Percentiles rank a stretch among this genome's conserved stretches.
Evolutionary conservation across 2,329 filamentous ascomycete species (phyloP).

Genomic region (Colletotrichum limetticola): DNA sequence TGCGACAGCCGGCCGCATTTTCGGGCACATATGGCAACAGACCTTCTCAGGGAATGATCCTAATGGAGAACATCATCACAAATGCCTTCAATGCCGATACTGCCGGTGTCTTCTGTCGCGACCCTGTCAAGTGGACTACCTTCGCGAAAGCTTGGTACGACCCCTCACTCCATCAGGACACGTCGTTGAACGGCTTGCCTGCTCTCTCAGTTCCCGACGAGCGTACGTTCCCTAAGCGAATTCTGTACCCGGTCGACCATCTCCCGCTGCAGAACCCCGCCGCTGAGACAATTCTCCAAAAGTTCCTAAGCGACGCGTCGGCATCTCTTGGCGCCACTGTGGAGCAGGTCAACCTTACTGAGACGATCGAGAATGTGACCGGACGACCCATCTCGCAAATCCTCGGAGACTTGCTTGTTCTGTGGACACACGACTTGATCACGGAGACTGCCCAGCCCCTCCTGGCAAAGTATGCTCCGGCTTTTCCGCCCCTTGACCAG

Average conservation of each 20-base stretch:
- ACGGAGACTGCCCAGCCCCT: background rate
- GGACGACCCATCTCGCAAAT: background rate
- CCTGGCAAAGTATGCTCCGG: background rate
- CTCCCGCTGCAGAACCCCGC: constrained; percentile 52
- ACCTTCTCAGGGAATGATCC: constrained; percentile 41
- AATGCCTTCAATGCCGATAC: constrained; percentile 41
- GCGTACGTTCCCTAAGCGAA: constrained; percentile 47
- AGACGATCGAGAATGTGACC: constrained; percentile 31
- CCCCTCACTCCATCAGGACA: constrained; percentile 45
- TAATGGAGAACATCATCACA: constrained; percentile 38
- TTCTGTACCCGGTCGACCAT: constrained; percentile 53
- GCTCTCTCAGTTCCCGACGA: constrained; percentile 47
- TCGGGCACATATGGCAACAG: constrained; percentile 43
- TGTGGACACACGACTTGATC: constrained; percentile 21
- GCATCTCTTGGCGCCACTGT: constrained; percentile 49
- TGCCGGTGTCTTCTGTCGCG: constrained; percentile 41
- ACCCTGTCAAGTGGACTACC: constrained; percentile 42
- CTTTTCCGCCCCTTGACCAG: background rate
- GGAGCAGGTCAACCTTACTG: constrained; percentile 49
- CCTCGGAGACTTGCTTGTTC: background rate
- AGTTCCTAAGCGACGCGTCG: constrained; percentile 48
- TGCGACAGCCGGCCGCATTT: constrained; percentile 41
- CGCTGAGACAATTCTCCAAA: constrained; percentile 49
- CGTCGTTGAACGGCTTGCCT: constrained; percentile 49
- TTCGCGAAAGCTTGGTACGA: constrained; percentile 52